Evolutionary conservation across 2,329 filamentous ascomycete species (phyloP).

Genomic region (Arthroderma sp.): DNA sequence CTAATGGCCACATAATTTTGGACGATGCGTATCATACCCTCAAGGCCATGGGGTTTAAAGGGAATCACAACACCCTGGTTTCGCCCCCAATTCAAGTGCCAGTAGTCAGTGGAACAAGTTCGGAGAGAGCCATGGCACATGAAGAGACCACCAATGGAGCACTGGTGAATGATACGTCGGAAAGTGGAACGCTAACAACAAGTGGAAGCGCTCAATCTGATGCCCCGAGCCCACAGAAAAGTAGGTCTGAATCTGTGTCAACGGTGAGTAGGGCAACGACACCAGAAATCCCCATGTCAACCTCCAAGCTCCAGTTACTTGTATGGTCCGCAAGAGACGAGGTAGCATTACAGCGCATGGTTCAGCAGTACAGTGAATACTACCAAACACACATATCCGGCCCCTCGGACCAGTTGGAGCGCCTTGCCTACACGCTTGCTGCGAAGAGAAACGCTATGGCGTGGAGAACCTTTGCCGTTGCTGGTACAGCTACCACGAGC

Average conservation of each 20-base stretch:
- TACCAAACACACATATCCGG: not conserved
- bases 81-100: too few relatives aligned
- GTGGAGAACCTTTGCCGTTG: not conserved
- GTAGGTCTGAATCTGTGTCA: too few relatives aligned
- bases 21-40: conserved; percentile 11
- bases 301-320: not conserved
- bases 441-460: not conserved
- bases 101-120: too few relatives aligned
- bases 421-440: not conserved
- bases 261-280: too few relatives aligned
- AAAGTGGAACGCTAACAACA: too few relatives aligned
- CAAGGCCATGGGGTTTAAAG: conserved; percentile 1
- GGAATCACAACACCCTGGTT: not conserved
- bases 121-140: too few relatives aligned
- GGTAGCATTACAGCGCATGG: not conserved
- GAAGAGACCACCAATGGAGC: too few relatives aligned
- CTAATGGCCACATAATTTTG: conserved; percentile 17
- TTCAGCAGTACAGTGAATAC: not conserved
- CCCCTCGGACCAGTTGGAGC: not conserved
- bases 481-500: not conserved
- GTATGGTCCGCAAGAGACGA: not conserved
- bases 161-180: too few relatives aligned
- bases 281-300: not conserved
- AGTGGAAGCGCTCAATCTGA: too few relatives aligned
- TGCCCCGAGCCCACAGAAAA: too few relatives aligned